phyloP scores from a whole-genome alignment of 257 asterid species.

The Schizonepeta tenuifolia region DNA sequence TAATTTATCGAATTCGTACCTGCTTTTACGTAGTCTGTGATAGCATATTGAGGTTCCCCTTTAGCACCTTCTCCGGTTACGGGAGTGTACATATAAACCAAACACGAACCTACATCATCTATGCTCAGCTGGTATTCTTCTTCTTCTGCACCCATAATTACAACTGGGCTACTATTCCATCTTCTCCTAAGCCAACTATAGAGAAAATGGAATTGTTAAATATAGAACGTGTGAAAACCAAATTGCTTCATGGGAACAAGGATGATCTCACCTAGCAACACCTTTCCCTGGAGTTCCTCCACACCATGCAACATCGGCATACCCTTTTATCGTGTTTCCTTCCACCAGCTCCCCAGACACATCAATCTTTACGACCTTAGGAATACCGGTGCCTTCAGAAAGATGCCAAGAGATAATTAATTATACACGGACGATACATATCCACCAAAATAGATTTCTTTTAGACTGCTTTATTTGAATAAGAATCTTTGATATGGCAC shows the following conservation, averaged over 20 bases:
- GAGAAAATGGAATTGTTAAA: slow-evolving; percentile 28
- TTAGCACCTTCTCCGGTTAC: slow-evolving; percentile 92
- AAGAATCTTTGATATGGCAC: not conserved
- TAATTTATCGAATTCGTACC: slow-evolving; percentile 48
- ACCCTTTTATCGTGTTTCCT: slow-evolving; percentile 78
- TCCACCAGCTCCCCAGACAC: slow-evolving; percentile 84
- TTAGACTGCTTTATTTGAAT: slow-evolving; percentile 15
- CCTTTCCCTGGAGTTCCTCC: slow-evolving; percentile 97
- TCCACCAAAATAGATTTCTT: slow-evolving; percentile 22
- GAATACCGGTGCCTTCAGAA: slow-evolving; percentile 82
- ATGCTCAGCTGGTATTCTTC: slow-evolving; percentile 76
- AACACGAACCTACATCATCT: slow-evolving; percentile 87
- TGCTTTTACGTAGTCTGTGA: slow-evolving; percentile 92
- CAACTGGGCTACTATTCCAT: slow-evolving; percentile 93
- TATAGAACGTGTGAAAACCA: slow-evolving; percentile 24
- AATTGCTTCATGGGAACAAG: slow-evolving; percentile 25
- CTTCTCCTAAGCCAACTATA: slow-evolving; percentile 88
- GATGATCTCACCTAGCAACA: slow-evolving; percentile 78
- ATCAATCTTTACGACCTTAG: slow-evolving; percentile 86
- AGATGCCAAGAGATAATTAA: slow-evolving; percentile 31
- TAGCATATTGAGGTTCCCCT: slow-evolving; percentile 98
- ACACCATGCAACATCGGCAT: slow-evolving; percentile 93
- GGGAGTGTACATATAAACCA: slow-evolving; percentile 96
- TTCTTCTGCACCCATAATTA: slow-evolving; percentile 87
- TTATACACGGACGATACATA: slow-evolving; percentile 9